Percentiles rank a stretch among this genome's conserved stretches.
These are phyloP conservation scores for Prunus dulcis DNA, from an alignment of 306 rosid species.

Conservation along the genomic window DNA sequence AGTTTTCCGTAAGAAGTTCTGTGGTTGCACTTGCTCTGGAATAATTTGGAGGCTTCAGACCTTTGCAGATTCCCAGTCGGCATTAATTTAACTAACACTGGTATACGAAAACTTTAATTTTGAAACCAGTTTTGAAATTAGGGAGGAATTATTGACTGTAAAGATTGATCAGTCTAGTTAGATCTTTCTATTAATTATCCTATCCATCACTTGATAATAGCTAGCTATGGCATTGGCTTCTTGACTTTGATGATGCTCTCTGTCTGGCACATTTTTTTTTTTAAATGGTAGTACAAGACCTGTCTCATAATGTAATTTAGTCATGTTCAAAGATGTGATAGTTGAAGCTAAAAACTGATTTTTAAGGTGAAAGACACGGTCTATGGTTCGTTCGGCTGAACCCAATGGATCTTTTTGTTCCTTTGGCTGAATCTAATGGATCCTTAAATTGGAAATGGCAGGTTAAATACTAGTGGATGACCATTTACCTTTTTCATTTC, in stretches of 20 bases:
- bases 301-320: background rate
- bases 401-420: background rate
- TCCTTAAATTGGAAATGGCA: slow-evolving; percentile 2
- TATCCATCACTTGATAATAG: no score
- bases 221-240: background rate
- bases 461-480: background rate
- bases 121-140: background rate
- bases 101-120: background rate
- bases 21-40: background rate
- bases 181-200: no score
- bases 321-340: background rate
- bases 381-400: background rate
- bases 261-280: background rate
- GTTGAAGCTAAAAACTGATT: background rate
- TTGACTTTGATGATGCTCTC: background rate
- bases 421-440: background rate
- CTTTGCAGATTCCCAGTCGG: background rate
- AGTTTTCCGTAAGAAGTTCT: background rate
- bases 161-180: background rate
- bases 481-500: background rate
- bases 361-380: background rate
- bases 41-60: background rate
- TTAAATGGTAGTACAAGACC: no score
- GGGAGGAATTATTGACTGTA: background rate
- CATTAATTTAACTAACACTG: background rate